Conservation (phyloP, 2,329 filamentous ascomycete genomes). For the Fusarium pseudocircinatum region DNA sequence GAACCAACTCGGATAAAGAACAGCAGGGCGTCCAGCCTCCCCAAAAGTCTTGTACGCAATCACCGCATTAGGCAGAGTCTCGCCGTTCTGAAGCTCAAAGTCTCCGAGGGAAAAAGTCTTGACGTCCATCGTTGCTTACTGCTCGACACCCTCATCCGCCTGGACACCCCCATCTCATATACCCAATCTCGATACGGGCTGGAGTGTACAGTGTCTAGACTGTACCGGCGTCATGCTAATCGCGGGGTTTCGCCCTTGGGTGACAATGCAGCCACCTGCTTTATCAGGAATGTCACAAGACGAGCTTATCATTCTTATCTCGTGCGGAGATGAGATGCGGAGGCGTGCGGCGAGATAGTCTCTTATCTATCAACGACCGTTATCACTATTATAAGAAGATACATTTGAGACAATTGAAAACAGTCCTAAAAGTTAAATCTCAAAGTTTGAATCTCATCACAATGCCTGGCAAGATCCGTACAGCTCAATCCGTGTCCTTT, state of each 20-base stretch:
- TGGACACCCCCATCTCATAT: conserved; percentile 8
- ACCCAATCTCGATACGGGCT: not conserved
- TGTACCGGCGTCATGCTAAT: not conserved
- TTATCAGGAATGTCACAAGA: conserved; percentile 25
- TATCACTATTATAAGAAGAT: not conserved
- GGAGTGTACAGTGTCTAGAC: not conserved
- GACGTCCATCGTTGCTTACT: conserved; percentile 19
- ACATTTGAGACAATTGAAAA: not conserved
- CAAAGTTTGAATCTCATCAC: too few relatives aligned
- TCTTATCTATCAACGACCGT: not conserved
- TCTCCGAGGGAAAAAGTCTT: conserved; percentile 66
- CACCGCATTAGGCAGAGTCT: conserved; percentile 69
- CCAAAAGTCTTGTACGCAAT: conserved; percentile 84
- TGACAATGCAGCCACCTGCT: conserved; percentile 25
- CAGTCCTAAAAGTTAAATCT: not conserved
- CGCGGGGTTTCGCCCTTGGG: conserved; percentile 29
- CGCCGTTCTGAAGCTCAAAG: conserved; percentile 73
- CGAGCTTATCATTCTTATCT: conserved; percentile 30
- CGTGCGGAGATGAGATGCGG: conserved; percentile 20
- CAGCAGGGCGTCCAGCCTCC: conserved; percentile 66
- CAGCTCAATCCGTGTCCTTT: conserved; percentile 39
- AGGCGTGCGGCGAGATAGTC: conserved; percentile 13
- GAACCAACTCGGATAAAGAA: conserved; percentile 84
- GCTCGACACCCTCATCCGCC: not conserved
- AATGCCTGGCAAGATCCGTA: conserved; percentile 41